Evolutionary conservation across 2,329 filamentous ascomycete genomes (phyloP), one percentile per base, ranked within the genome.

Genomic region (Fusarium longipes): DNA sequence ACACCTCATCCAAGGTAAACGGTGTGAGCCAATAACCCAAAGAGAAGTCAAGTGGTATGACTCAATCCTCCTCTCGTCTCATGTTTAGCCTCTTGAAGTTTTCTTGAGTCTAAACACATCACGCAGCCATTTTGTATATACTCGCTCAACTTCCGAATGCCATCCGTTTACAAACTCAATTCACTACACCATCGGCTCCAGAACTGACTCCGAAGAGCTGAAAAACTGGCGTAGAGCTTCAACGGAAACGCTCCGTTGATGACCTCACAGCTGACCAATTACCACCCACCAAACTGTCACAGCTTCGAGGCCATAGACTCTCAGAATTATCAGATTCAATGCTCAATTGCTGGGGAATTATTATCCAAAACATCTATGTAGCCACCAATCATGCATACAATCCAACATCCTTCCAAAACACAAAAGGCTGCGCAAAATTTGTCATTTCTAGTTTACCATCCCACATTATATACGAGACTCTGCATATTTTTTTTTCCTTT

Each of bases 361-460:
- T 57, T 44, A 51, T 63, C 57, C 58, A 58, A 49, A 45, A 38
- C 33, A 58, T 63, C 60, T 63, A 63, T 58, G 33, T 49, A 45
- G 35, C 60, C 45, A 57, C 27, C 27, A 57, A 42, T 33, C 38
- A 61, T 39, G 49, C 24, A 58, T 47, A 5, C 25, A 40, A 39
- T 40, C 35, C 47, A 50, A 30, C 22, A 25, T 36, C 54, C 47
- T 25, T 40, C 40, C 52, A 22, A 40, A 62, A 54, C 48, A 59
- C n/a, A 38, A 56, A 25, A 32, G 25, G 50, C 51, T 63, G 38
- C 59, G 43, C 44, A 58, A 63, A 63, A 63, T 64, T 51, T 49
- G 45, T 49, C 38, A 64, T 63, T 54, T 48, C 54, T 58, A 63
- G 43, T 63, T 50, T 50, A 61, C 8, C 42, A 57, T 42, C 48